These are phyloP conservation scores for Pascua sp. DNA, from an alignment of 1,284 basidiomycete genomes.

Conservation along the genomic window DNA sequence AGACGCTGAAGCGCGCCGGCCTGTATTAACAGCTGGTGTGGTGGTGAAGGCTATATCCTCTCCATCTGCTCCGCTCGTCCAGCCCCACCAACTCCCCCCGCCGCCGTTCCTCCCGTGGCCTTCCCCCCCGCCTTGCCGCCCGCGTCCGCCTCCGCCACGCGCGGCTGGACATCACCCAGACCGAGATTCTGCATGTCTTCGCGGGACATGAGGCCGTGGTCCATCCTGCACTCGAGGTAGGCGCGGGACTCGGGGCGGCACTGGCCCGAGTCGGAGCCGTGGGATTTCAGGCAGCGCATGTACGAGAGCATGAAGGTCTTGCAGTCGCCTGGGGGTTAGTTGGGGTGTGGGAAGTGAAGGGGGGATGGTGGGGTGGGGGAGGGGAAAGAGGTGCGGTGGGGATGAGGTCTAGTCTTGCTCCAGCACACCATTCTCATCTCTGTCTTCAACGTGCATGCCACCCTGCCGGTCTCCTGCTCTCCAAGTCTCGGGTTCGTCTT, in stretches of 20 bases:
- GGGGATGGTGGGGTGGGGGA: neutral
- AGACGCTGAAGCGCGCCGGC: too few species aligned
- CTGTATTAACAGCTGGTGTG: too few species aligned
- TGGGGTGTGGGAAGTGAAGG: too few species aligned
- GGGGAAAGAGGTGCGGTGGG: too few species aligned
- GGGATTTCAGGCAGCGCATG: slow-evolving; percentile 75
- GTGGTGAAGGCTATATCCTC: slow-evolving; percentile 10
- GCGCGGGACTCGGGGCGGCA: slow-evolving; percentile 75
- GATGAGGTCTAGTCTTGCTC: too few species aligned
- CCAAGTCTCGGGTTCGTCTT: too few species aligned
- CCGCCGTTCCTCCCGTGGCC: neutral
- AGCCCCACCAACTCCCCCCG: neutral
- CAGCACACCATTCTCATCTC: too few species aligned
- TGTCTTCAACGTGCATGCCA: too few species aligned
- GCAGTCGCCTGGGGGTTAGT: slow-evolving; percentile 71
- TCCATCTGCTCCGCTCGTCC: slow-evolving; percentile 1
- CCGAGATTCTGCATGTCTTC: slow-evolving; percentile 87
- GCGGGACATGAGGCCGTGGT: slow-evolving; percentile 82
- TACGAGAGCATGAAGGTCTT: slow-evolving; percentile 81
- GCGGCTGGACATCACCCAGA: slow-evolving; percentile 52
- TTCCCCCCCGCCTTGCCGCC: neutral
- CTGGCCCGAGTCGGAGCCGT: slow-evolving; percentile 71
- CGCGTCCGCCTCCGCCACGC: neutral
- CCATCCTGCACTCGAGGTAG: slow-evolving; percentile 91
- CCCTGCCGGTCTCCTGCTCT: too few species aligned